These are phyloP conservation scores for Colletotrichum somersetense DNA, from an alignment of 2,329 filamentous ascomycete species.

Conservation along the genomic window DNA sequence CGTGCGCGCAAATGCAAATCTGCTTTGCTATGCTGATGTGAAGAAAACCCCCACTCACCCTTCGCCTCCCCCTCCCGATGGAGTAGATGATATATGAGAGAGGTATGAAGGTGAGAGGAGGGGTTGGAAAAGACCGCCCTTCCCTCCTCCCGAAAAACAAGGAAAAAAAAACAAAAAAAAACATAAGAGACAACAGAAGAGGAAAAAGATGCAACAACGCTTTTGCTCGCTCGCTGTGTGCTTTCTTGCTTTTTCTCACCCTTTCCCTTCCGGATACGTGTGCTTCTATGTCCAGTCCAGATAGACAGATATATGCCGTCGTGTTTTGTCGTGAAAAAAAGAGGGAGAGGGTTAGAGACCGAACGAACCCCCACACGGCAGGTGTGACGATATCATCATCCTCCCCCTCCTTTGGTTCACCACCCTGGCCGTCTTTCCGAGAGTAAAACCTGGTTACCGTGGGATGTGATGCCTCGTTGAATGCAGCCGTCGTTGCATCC, in stretches of 20 bases:
- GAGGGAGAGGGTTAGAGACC: not conserved
- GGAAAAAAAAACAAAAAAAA: not conserved
- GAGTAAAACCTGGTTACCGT: not conserved
- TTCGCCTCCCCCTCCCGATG: not conserved
- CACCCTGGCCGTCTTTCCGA: not conserved
- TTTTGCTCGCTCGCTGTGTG: conserved; percentile 39
- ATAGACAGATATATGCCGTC: not conserved
- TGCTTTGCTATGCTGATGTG: conserved; percentile 36
- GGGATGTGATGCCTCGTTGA: not conserved
- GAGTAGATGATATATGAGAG: not conserved
- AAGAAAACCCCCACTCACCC: not conserved
- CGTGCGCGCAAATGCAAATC: not conserved
- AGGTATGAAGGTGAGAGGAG: not conserved
- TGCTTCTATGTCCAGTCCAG: conserved; percentile 2
- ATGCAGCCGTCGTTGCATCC: not conserved
- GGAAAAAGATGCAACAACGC: conserved; percentile 15
- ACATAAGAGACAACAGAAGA: not conserved
- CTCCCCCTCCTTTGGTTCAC: not conserved
- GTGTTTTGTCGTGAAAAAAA: not conserved
- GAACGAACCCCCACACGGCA: not conserved
- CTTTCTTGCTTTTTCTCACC: conserved; percentile 14
- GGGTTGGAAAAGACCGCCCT: not conserved
- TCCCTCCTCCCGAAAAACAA: too few relatives aligned
- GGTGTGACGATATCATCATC: not conserved
- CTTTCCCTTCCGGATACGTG: not conserved